A percentile compares a stretch with the other conserved stretches of the same genome.
phyloP scores from a whole-genome alignment of 2,329 filamentous ascomycete species.

The Paecilomyces formosus region DNA sequence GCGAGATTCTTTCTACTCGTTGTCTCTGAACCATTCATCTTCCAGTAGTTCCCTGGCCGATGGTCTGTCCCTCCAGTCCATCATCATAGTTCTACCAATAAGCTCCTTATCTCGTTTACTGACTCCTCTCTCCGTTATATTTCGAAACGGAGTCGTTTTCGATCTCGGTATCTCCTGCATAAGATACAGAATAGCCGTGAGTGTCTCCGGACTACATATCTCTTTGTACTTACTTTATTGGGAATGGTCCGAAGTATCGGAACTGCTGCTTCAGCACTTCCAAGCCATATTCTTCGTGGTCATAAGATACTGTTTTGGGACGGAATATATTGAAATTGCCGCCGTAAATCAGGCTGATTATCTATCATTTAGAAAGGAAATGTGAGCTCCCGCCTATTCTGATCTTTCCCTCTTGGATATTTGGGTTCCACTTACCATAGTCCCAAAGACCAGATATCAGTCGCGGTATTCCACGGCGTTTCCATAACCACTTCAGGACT shows the following conservation, averaged over 20 bases:
- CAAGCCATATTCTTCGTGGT: conserved; percentile 12
- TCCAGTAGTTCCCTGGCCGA: neutral
- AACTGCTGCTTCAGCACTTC: conserved; percentile 14
- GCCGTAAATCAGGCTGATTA: conserved; percentile 11
- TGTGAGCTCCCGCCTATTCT: no score
- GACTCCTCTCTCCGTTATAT: conserved; percentile 6
- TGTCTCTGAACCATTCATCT: neutral
- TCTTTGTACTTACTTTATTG: conserved; percentile 7
- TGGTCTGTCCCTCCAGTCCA: neutral
- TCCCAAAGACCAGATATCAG: conserved; percentile 15
- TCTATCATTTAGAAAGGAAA: conserved; percentile 5
- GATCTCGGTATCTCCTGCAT: conserved; percentile 5
- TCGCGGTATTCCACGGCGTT: conserved; percentile 11
- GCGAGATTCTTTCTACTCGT: neutral
- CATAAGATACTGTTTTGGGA: conserved; percentile 10
- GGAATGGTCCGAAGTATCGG: conserved; percentile 11
- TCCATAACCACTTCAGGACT: conserved; percentile 14
- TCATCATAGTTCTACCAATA: neutral
- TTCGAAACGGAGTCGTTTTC: conserved; percentile 4
- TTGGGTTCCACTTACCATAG: conserved; percentile 2
- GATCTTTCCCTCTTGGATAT: no score
- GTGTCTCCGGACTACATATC: conserved; percentile 3
- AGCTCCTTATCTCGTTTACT: conserved; percentile 4
- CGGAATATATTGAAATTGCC: conserved; percentile 12
- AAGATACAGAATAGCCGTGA: conserved; percentile 5